Base-by-base conservation (phyloP, 2,329 filamentous ascomycete genomes). In the Aspergillus sp. region DNA sequence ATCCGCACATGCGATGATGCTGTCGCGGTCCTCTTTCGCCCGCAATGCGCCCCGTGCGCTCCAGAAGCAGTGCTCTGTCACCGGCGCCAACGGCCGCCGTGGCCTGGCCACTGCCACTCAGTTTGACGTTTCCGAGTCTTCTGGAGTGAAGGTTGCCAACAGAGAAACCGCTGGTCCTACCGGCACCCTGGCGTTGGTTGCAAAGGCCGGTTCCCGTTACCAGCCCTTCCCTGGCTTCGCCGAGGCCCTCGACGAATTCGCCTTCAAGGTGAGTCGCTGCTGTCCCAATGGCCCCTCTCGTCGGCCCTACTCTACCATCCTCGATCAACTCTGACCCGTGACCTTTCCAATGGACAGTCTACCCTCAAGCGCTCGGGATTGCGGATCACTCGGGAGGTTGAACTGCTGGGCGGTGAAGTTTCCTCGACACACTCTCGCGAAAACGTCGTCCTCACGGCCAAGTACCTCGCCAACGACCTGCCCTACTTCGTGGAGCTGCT, bases 401-500 rank as follows among this genome's bases (percentile, higher is more conserved):
- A 99, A 79, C 88, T 99, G 57, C 86, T 99, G 61, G 94, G 95
- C 72, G 91, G 91, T 68, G 87, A 93, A 84, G 86, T 97, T 78
- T 83, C 80, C 65, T 82, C 93, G 61, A 90, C 89, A 76, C 91
- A 97, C 79, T 92, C 91, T 66, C 88, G 93, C 71, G 94, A 99
- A 81, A 91, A 91, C 71, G 79, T 99, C 59, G 86, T 99, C 55
- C 79, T 99, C 68, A 87, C 93, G 76, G 90, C 94, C 72, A 96
- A 88, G 80, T 99, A 99, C 83, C 85, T 99, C 63, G 87, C 91
- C 72, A 87, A 94, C 72, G 92, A 99, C 73, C 86, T 99, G 63
- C 94, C 94, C 64, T 99, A 97, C 84, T 99, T 96, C 75, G 85
- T 91, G 68, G 94, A 99, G 81, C 83, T 99, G 61, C 84, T 99